Conservation (phyloP, 2,329 filamentous ascomycete genomes). For the Neofusicoccum ribis region DNA sequence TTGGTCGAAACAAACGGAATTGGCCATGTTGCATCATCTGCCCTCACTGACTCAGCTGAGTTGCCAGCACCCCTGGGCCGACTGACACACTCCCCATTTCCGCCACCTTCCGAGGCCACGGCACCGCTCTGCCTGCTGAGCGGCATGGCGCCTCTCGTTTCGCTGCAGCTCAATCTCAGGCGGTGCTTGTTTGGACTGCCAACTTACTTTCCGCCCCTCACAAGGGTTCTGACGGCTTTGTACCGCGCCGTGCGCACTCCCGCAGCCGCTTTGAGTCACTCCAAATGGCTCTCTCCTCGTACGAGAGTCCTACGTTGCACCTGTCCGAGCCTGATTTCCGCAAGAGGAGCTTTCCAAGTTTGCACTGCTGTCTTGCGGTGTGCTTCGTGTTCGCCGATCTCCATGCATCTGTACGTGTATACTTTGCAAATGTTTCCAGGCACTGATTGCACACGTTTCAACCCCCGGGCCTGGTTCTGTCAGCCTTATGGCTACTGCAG, state of each 20-base stretch:
- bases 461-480: neutral
- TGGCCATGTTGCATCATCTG: too few species aligned
- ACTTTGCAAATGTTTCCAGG: neutral
- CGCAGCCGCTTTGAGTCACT: neutral
- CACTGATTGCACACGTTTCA: neutral
- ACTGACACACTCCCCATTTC: neutral
- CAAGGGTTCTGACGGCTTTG: neutral
- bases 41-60: neutral
- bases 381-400: too few species aligned
- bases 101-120: neutral
- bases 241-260: neutral
- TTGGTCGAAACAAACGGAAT: too few species aligned
- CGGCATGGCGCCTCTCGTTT: neutral
- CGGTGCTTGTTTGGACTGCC: neutral
- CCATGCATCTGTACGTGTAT: neutral
- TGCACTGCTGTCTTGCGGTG: too few species aligned
- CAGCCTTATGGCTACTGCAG: neutral
- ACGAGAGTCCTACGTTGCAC: neutral
- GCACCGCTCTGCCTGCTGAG: neutral
- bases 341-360: neutral
- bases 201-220: neutral
- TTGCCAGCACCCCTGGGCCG: neutral
- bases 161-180: neutral
- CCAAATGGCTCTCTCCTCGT: neutral
- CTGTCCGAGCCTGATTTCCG: neutral